Base-by-base conservation (phyloP, 768 basidiomycete species). In the Podaxis sp. region DNA sequence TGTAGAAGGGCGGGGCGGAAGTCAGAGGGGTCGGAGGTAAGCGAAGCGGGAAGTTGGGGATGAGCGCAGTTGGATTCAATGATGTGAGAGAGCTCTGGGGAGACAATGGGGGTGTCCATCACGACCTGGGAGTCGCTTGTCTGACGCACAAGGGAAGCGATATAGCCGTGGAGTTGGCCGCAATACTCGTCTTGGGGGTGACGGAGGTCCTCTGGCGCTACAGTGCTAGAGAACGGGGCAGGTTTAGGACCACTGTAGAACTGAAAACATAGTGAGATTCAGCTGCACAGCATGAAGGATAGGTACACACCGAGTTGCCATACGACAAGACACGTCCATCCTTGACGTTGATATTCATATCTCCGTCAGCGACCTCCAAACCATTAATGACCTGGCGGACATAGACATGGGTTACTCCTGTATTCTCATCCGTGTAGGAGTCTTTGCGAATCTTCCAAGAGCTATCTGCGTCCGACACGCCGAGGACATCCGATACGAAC, bases 331-430 rank as follows among this genome's bases (percentile, higher is more conserved):
- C 84, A 68, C 83, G 76, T 49, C 93, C 95, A 59, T 91, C 84
- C 75, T 88, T 88, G 74, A 98, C 80, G 79, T 98, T 97, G 71
- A 99, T 76, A 73, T 98, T 98, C 79, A 97, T 85, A 75, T 97
- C 90, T 30, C 92, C 93, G 69, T 97, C 93, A 11, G 84, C 82
- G 15, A 99, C 93, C 71, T 96, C 93, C 51, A 96, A 78, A 13
- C 93, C 95, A 62, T 91, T 87, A 69, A 95, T 77, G 63, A 91
- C 65, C 77, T 99, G 96, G 67, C 89, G 84, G 65, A 90, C 87
- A 72, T 96, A 96, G 68, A 95, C 81, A 75, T 98, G 95, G 30
- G 93, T 89, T 56, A 97, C 82, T n/a, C 90, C 91, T 2, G 92
- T 95, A 64, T 84, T 85, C 63, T 78, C 75, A 77, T 98, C 96